Evolutionary conservation across 75 land plant genomes (phyloP).

Genomic region (Adiantum capillusveneris): DNA sequence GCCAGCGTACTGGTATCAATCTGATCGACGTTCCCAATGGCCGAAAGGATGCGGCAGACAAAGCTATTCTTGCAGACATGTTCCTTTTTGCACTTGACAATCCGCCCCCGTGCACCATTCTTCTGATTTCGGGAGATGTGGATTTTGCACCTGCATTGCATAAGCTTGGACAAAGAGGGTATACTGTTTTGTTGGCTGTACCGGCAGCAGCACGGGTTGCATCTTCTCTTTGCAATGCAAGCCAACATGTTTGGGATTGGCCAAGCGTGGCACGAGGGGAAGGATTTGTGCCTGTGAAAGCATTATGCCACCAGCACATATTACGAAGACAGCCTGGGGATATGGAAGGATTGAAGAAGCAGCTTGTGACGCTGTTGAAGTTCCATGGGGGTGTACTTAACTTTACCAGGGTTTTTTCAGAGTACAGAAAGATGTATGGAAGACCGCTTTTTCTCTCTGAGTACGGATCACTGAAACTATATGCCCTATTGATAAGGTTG

Average conservation of each 20-base stretch:
- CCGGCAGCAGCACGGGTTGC: constrained; percentile 18
- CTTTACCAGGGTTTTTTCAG: constrained; percentile 56
- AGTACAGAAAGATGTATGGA: constrained; percentile 64
- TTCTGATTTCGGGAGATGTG: constrained; percentile 33
- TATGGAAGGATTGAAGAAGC: constrained; percentile 63
- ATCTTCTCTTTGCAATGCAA: constrained; percentile 18
- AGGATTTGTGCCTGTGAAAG: constrained; percentile 16
- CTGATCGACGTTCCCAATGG: constrained; percentile 40
- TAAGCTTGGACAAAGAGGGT: constrained; percentile 36
- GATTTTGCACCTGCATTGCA: constrained; percentile 38
- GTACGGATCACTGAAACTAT: constrained; percentile 66
- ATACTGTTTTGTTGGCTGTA: constrained; percentile 24
- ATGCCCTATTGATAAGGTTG: constrained; percentile 66
- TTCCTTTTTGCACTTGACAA: constrained; percentile 39
- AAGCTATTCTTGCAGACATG: constrained; percentile 34
- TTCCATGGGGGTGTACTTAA: constrained; percentile 53
- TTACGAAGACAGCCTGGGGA: constrained; percentile 50
- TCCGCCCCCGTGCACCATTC: constrained; percentile 31
- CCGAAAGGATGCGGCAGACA: constrained; percentile 35
- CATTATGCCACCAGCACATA: not conserved
- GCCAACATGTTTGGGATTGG: constrained; percentile 33
- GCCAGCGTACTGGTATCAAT: constrained; percentile 36
- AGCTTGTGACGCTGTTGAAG: constrained; percentile 64
- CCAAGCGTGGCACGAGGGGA: constrained; percentile 22
- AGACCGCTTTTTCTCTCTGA: constrained; percentile 67